Base-by-base conservation (phyloP, 1,284 basidiomycete species). In the Cutaneotrichosporon sp. region DNA sequence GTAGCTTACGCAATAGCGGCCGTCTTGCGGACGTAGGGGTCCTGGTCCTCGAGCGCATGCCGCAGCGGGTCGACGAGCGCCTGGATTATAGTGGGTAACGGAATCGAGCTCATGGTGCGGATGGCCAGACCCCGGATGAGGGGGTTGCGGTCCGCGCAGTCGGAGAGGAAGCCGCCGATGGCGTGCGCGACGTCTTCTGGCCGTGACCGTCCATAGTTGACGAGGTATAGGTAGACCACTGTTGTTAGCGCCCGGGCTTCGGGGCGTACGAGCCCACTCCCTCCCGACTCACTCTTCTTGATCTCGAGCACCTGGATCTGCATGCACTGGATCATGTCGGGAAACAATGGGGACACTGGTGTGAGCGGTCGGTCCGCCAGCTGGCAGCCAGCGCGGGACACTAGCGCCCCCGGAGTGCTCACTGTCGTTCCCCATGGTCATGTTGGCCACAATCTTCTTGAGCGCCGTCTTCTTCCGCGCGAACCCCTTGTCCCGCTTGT, bases 401-500 rank as follows among this genome's bases (percentile, higher is more conserved):
- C 29, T 29, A 29, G 29, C 29, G 29, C 29, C 5, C 4, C 29
- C 5, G 29, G 29, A 29, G 18, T 13, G 18, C 10, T 88, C 79
- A 97, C 92, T 95, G 81, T 97, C 93, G 85, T 95, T 97, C 60
- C 92, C 92, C 73, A 97, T 91, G 1, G 92, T 95, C 93, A 95
- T 95, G 68, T 92, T 93, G 50, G 93, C 93, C 71, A 95, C 92
- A 68, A 97, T 89, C 83, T 95, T 95, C 85, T 97, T 97, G 72
- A 97, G 81, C 24, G 91, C 90, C 0, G 86, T 92, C 85, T 93
- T 95, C 69, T 92, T 86, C 80, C 92, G 92, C 68, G 86, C 81
- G 69, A 86, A 97, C 72, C 93, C 94, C 84, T 97, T 97, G 84
- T 97, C 94, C 81, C 93, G 93, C 65, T 88, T 84, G 67, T 81